Conservation (phyloP, 768 basidiomycete genomes). For the Galerina marginata region DNA sequence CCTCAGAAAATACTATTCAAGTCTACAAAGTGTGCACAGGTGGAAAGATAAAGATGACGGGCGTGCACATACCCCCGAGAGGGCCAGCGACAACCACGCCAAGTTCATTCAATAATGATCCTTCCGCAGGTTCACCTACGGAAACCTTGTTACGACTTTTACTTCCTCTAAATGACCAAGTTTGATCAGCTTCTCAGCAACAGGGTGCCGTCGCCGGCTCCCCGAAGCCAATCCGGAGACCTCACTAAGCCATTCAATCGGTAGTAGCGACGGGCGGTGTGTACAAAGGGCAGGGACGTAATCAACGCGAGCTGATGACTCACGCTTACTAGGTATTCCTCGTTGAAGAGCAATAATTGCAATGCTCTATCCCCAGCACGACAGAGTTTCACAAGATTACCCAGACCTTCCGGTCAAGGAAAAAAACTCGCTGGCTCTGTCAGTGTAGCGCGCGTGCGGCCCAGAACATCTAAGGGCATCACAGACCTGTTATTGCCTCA, state of each 20-base stretch:
- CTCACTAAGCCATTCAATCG: conserved; percentile 92
- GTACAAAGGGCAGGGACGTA: conserved; percentile 92
- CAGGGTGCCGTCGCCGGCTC: conserved; percentile 55
- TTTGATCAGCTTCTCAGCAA: conserved; percentile 65
- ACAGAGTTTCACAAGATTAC: conserved; percentile 44
- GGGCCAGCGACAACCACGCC: conserved; percentile 38
- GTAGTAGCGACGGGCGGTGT: conserved; percentile 91
- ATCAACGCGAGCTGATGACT: conserved; percentile 90
- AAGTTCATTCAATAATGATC: conserved; percentile 62
- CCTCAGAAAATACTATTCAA: conserved; percentile 21
- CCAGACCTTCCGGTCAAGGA: conserved; percentile 75
- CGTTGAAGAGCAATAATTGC: conserved; percentile 93
- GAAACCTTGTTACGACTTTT: conserved; percentile 85
- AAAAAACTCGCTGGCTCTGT: conserved; percentile 85
- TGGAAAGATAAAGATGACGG: conserved; percentile 42
- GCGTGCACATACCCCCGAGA: conserved; percentile 42
- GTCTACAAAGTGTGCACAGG: conserved; percentile 52
- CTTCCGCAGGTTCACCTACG: conserved; percentile 85
- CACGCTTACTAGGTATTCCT: conserved; percentile 89
- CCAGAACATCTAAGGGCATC: conserved; percentile 92
- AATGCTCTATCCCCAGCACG: conserved; percentile 80
- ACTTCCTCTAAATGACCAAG: conserved; percentile 87
- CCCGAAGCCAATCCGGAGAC: conserved; percentile 78
- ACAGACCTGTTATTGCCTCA: conserved; percentile 92
- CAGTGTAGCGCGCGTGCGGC: conserved; percentile 89